Evolutionary conservation across 371 early-diverging fungal genomes (phyloP).

Genomic region (Polyrhizophydium stewartii): DNA sequence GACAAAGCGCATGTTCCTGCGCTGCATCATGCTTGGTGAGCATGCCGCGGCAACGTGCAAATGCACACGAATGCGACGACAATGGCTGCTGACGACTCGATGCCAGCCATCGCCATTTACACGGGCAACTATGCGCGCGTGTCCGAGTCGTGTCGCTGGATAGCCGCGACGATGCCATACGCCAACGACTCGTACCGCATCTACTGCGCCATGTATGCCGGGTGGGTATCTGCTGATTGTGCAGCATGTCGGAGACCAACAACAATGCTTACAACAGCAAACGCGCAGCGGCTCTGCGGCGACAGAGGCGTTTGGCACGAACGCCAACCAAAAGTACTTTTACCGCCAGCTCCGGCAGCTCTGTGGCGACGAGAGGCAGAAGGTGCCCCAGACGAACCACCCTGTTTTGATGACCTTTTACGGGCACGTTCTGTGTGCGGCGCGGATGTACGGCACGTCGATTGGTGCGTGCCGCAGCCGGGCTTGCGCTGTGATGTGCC

Average conservation of each 20-base stretch:
- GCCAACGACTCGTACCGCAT: conserved; percentile 54
- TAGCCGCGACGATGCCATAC: conserved; percentile 38
- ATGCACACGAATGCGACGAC: conserved; percentile 1
- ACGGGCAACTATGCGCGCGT: conserved; percentile 33
- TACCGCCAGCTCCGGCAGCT: conserved; percentile 43
- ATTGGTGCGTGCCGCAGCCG: conserved; percentile 56
- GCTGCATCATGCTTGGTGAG: conserved; percentile 57
- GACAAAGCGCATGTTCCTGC: conserved; percentile 38
- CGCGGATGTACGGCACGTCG: conserved; percentile 52
- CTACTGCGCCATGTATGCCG: conserved; percentile 38
- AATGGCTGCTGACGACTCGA: not conserved
- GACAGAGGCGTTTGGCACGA: conserved; percentile 26
- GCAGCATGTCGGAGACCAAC: too few relatives aligned
- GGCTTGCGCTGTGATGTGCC: too few relatives aligned
- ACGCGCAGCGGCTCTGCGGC: conserved; percentile 27
- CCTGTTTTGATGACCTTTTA: conserved; percentile 51
- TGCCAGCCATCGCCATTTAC: conserved; percentile 47
- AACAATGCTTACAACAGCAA: not conserved
- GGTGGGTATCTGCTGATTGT: conserved; percentile 35
- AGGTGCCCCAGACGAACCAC: conserved; percentile 7
- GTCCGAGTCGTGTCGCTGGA: conserved; percentile 45
- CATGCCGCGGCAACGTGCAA: not conserved
- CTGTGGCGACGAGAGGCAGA: conserved; percentile 7
- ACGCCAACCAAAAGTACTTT: conserved; percentile 43
- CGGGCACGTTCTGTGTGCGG: conserved; percentile 57